phyloP scores from a whole-genome alignment of 306 rosid species.

The Elaeagnus macrophylla region DNA sequence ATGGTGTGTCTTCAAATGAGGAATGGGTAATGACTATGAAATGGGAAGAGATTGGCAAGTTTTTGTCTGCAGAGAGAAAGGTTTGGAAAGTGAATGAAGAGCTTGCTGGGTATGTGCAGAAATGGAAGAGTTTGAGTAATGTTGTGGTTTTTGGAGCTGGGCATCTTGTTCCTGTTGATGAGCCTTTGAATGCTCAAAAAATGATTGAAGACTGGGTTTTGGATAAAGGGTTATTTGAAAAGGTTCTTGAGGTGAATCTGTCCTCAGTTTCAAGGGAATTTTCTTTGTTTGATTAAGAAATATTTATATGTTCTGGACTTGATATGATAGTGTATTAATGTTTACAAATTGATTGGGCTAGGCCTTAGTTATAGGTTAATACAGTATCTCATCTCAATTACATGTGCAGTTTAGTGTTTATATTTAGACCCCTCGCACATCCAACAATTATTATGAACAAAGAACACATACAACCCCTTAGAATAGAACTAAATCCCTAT shows the following conservation, averaged over 20 bases:
- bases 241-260: neutral
- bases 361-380: too few relatives aligned
- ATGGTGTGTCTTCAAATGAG: slow-evolving; percentile 41
- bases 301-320: too few relatives aligned
- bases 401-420: too few relatives aligned
- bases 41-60: slow-evolving; percentile 44
- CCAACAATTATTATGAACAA: too few relatives aligned
- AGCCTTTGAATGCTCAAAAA: slow-evolving; percentile 41
- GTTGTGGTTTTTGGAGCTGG: slow-evolving; percentile 56
- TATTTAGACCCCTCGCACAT: too few relatives aligned
- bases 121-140: slow-evolving; percentile 42
- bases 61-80: slow-evolving; percentile 38
- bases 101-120: slow-evolving; percentile 55
- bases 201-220: slow-evolving; percentile 68
- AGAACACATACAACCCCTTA: too few relatives aligned
- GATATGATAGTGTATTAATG: too few relatives aligned
- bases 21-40: slow-evolving; percentile 55
- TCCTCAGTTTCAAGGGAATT: too few relatives aligned
- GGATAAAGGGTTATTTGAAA: slow-evolving; percentile 29
- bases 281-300: too few relatives aligned
- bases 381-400: too few relatives aligned
- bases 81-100: slow-evolving; percentile 47
- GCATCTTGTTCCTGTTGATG: slow-evolving; percentile 49
- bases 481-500: too few relatives aligned
- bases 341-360: too few relatives aligned